Percentiles rank a stretch among this genome's conserved stretches.
Evolutionary conservation across 2,329 filamentous ascomycete species (phyloP).

Genomic region (Rutstroemia sp.): DNA sequence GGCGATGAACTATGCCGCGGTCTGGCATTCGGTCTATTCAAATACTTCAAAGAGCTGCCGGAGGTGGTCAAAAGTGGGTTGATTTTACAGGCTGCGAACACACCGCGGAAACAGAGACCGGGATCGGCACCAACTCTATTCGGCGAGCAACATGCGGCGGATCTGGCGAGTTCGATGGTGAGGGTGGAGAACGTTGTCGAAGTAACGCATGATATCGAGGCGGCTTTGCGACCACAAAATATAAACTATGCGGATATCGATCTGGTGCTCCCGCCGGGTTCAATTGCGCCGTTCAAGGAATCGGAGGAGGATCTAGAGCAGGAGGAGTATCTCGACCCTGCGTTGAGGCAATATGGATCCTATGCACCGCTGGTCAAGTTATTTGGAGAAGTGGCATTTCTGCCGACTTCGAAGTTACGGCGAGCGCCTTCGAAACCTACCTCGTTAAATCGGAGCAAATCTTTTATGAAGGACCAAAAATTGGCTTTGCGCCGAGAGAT

Average conservation of each 20-base stretch:
- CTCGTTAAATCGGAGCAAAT: conserved; percentile 67
- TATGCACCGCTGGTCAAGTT: conserved; percentile 72
- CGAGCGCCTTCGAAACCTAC: conserved; percentile 83
- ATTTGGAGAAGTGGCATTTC: conserved; percentile 76
- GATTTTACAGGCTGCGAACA: conserved; percentile 38
- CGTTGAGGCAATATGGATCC: conserved; percentile 62
- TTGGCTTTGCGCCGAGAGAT: conserved; percentile 80
- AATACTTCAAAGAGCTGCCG: conserved; percentile 74
- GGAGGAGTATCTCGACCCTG: conserved; percentile 58
- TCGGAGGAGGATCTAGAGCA: conserved; percentile 55
- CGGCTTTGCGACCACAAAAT: conserved; percentile 72
- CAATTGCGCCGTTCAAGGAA: conserved; percentile 56
- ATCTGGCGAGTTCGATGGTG: conserved; percentile 78
- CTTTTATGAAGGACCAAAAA: conserved; percentile 76
- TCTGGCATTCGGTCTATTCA: conserved; percentile 84
- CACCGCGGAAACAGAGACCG: conserved; percentile 43
- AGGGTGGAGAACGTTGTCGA: conserved; percentile 70
- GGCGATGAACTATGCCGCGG: conserved; percentile 89
- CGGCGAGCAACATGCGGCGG: conserved; percentile 85
- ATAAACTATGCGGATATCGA: conserved; percentile 84
- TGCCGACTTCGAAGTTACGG: conserved; percentile 77
- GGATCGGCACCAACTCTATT: conserved; percentile 72
- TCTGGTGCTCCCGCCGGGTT: conserved; percentile 71
- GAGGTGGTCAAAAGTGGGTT: conserved; percentile 67
- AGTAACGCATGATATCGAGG: conserved; percentile 64